phyloP scores from a whole-genome alignment of 768 basidiomycete species.

The Lentinula aciculospora region DNA sequence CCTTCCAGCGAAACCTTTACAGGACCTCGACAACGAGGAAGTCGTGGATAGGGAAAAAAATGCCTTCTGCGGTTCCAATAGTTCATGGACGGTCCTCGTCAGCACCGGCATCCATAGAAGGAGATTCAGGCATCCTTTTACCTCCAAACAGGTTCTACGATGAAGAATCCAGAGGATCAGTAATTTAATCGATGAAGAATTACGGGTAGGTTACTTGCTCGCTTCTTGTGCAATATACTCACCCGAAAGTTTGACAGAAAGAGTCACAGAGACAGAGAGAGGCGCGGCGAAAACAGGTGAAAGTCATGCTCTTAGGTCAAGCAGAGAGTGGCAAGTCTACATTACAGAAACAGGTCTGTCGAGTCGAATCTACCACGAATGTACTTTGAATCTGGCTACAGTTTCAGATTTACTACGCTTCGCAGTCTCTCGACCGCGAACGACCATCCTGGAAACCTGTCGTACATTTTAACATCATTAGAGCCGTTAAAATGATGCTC shows the following conservation, averaged over 20 bases:
- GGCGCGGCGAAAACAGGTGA: conserved; percentile 41
- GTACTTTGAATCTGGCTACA: not conserved
- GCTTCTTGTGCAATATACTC: not conserved
- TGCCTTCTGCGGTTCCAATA: not conserved
- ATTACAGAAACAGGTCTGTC: conserved; percentile 57
- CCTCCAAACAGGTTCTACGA: conserved; percentile 22
- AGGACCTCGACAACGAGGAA: too few relatives aligned
- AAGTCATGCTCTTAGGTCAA: conserved; percentile 75
- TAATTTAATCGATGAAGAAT: conserved; percentile 50
- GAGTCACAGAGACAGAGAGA: conserved; percentile 44
- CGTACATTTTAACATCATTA: conserved; percentile 81
- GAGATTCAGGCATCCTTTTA: not conserved
- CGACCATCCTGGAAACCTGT: conserved; percentile 74
- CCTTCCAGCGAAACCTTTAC: not conserved
- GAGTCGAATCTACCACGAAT: not conserved
- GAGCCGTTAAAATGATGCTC: conserved; percentile 69
- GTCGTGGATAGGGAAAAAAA: too few relatives aligned
- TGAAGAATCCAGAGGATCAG: conserved; percentile 41
- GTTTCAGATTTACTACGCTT: conserved; percentile 77
- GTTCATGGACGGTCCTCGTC: conserved; percentile 4
- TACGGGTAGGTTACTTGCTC: conserved; percentile 31
- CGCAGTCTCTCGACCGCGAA: conserved; percentile 62
- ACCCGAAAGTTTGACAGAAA: conserved; percentile 26
- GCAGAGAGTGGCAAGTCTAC: conserved; percentile 83
- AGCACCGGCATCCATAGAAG: conserved; percentile 5